Evolutionary conservation across 352 stramenopile species (phyloP).

Genomic region (Globisporangium spiculum): DNA sequence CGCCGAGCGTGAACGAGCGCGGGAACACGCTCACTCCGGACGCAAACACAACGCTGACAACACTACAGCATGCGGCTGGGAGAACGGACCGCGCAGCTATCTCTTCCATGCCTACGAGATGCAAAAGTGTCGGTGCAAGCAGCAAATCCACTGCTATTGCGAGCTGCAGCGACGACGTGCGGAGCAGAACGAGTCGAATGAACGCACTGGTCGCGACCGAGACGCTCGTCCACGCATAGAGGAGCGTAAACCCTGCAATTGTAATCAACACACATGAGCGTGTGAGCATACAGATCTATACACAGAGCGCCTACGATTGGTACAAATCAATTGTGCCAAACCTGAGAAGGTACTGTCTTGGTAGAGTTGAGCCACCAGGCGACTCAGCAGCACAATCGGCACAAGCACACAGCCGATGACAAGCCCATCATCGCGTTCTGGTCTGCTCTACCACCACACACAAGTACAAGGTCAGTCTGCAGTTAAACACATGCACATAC

Average conservation of each 20-base stretch:
- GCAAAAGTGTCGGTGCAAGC: slow-evolving; percentile 27
- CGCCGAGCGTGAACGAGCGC: slow-evolving; percentile 71
- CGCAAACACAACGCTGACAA: slow-evolving; percentile 35
- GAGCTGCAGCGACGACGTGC: slow-evolving; percentile 31
- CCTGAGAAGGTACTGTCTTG: slow-evolving; percentile 24
- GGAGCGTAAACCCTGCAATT: slow-evolving; percentile 32
- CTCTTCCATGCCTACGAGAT: slow-evolving; percentile 22
- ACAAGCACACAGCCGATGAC: slow-evolving; percentile 56
- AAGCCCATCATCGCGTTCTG: slow-evolving; percentile 54
- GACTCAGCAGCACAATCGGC: slow-evolving; percentile 57
- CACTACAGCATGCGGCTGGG: slow-evolving; percentile 28
- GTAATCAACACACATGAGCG: neutral
- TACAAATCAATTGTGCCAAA: neutral
- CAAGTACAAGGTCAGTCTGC: neutral
- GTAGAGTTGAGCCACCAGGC: slow-evolving; percentile 40
- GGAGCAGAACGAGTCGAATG: slow-evolving; percentile 41
- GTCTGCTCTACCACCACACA: slow-evolving; percentile 24
- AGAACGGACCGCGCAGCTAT: slow-evolving; percentile 28
- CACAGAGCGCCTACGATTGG: neutral
- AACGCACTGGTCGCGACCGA: slow-evolving; percentile 45
- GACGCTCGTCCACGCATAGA: slow-evolving; percentile 57
- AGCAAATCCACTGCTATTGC: slow-evolving; percentile 39
- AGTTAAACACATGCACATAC: neutral
- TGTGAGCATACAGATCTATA: neutral
- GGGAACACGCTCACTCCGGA: slow-evolving; percentile 42